These are phyloP conservation scores for Stagonosporopsis vannaccii DNA, from an alignment of 2,329 filamentous ascomycete species.

Conservation along the genomic window DNA sequence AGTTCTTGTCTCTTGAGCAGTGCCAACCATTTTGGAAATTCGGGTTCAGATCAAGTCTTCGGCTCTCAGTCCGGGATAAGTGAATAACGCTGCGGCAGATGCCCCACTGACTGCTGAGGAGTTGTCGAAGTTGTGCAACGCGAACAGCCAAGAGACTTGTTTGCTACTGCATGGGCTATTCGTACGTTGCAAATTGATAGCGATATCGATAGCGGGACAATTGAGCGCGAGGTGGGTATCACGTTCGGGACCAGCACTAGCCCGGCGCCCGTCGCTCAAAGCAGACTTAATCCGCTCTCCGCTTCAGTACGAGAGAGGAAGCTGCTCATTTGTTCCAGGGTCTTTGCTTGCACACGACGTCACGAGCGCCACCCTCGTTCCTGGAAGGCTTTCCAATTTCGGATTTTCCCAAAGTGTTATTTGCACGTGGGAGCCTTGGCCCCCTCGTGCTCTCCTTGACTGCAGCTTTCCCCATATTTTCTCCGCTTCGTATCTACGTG, in stretches of 20 bases:
- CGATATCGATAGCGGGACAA: constrained; percentile 33
- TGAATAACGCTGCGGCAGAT: background rate
- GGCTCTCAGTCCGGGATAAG: background rate
- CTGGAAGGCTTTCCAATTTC: constrained; percentile 7
- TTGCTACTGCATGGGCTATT: constrained; percentile 2
- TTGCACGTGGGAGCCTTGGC: constrained; percentile 2
- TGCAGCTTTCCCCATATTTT: background rate
- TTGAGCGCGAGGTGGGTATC: constrained; percentile 18
- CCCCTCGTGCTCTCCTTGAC: background rate
- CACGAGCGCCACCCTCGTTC: background rate
- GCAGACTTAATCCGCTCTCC: constrained; percentile 15
- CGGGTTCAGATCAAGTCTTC: background rate
- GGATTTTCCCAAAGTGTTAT: background rate
- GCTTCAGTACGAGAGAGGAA: background rate
- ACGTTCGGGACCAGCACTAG: constrained; percentile 33
- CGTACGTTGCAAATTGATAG: constrained; percentile 11
- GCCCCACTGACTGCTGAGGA: background rate
- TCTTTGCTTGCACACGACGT: background rate
- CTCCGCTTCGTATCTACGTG: background rate
- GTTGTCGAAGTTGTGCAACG: background rate
- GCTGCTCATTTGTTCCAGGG: background rate
- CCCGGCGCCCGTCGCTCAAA: constrained; percentile 33
- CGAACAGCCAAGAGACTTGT: background rate
- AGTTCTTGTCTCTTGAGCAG: background rate
- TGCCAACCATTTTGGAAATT: constrained; percentile 14